Conservation (phyloP, 176 grass and related monocot species). For the Thinopyrum elongatum region DNA sequence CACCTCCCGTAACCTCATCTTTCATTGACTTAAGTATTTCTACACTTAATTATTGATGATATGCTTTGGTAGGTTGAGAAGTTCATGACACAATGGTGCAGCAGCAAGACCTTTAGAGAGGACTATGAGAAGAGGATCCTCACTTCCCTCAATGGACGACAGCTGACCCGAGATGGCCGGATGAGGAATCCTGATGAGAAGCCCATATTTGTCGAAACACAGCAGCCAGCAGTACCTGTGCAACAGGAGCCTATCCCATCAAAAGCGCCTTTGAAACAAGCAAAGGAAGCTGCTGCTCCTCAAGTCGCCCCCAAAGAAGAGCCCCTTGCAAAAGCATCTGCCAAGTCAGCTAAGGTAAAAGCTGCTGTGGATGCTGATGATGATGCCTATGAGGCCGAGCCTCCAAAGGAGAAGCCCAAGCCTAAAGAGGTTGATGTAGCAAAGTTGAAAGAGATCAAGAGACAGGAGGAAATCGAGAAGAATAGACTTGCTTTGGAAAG, state of each 20-base stretch:
- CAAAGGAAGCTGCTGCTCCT: slow-evolving; percentile 41
- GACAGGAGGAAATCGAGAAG: slow-evolving; percentile 93
- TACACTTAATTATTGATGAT: slow-evolving; percentile 23
- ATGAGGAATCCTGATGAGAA: slow-evolving; percentile 96
- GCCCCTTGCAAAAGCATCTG: slow-evolving; percentile 34
- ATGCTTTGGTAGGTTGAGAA: slow-evolving; percentile 57
- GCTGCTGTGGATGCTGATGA: slow-evolving; percentile 33
- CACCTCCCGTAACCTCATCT: not conserved
- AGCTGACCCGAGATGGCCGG: slow-evolving; percentile 68
- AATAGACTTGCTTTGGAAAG: slow-evolving; percentile 79
- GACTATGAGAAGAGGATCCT: slow-evolving; percentile 92
- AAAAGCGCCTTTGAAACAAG: slow-evolving; percentile 46
- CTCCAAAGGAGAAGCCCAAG: slow-evolving; percentile 56
- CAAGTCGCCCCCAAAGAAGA: slow-evolving; percentile 45
- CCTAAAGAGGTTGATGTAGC: slow-evolving; percentile 57
- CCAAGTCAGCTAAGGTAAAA: slow-evolving; percentile 43
- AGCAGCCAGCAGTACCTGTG: slow-evolving; percentile 17
- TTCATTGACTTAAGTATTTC: not conserved
- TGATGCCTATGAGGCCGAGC: slow-evolving; percentile 40
- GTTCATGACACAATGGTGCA: slow-evolving; percentile 75
- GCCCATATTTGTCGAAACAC: slow-evolving; percentile 58
- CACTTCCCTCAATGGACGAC: slow-evolving; percentile 60
- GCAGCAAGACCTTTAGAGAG: slow-evolving; percentile 72
- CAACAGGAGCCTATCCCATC: slow-evolving; percentile 45
- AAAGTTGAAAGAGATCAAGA: slow-evolving; percentile 85